Evolutionary conservation across 495 filamentous ascomycete genomes (phyloP), one percentile per base, ranked within the genome.

Genomic region (Lepidopterella palustris): DNA sequence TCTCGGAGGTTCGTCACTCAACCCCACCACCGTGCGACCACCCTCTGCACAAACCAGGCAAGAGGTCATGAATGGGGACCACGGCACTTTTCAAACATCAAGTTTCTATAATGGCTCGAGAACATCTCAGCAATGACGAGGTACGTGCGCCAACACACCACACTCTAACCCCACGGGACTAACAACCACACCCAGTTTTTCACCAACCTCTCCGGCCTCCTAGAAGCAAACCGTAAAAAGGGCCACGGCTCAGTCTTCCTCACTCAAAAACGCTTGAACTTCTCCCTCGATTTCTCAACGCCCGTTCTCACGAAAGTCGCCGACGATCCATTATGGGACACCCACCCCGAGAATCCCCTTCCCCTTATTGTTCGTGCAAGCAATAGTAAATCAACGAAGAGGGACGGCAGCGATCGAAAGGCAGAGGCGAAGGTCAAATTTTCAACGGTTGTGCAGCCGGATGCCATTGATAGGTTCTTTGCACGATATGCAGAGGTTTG

Each of bases 401-500:
- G 48, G 62, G 68, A 73, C 4, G 67, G 74, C 8, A 71, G 73
- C 45, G 67, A 71, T n/a, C 71, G 71, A 53, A 69, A 73, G 60
- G 75, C 78, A 45, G 69, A 66, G 13, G 66, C 74, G 1, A 95
- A 89, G 73, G 74, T 89, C 61, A 96, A 96, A 72, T 66, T 97
- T 27, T 89, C 87, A 1, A 97, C 95, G 0, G 68, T 96, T 2
- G 90, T 97, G 11, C 77, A 84, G 48, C 80, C 87, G 9, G 82
- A 83, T 42, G 82, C 86, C 2, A 73, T 97, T 3, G 90, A 95
- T 39, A 74, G 70, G 0, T 98, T 98, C 65, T 98, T 88, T 72
- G 76, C 76, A 15, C 80, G 82, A 40, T 98, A 97, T 73, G 91
- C 90, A n/a, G 95, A 97, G 65, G 79, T 89, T 5, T 95, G 90